Conservation (phyloP, 2,329 filamentous ascomycete genomes). For the Sporothrix euskadiensis region DNA sequence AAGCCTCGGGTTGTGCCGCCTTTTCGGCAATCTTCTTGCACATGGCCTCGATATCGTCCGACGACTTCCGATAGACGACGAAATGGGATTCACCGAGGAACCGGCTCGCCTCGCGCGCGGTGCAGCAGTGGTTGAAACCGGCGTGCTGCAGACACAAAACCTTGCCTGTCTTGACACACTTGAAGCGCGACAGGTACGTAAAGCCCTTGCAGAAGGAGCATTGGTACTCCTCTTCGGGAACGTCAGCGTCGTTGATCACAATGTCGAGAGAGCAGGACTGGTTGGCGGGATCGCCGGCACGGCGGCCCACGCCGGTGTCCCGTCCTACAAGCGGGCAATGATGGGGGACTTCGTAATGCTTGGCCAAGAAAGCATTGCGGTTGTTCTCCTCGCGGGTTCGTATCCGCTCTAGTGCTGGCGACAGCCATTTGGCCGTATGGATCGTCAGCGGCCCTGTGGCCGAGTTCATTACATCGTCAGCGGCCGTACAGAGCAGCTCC, state of each 20-base stretch:
- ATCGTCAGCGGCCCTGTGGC: conserved; percentile 60
- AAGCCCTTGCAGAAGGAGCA: conserved; percentile 92
- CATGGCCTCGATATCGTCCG: conserved; percentile 65
- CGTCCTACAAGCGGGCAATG: conserved; percentile 24
- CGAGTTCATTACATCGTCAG: conserved; percentile 67
- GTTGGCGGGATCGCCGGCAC: not conserved
- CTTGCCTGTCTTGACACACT: conserved; percentile 79
- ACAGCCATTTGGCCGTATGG: conserved; percentile 91
- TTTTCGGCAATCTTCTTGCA: conserved; percentile 82
- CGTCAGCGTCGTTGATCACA: conserved; percentile 68
- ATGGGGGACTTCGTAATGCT: conserved; percentile 4
- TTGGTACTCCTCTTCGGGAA: conserved; percentile 89
- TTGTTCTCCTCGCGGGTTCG: conserved; percentile 69
- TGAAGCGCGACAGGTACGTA: conserved; percentile 86
- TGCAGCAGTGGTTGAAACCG: conserved; percentile 78
- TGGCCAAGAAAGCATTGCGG: conserved; percentile 60
- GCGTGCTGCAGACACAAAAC: conserved; percentile 81
- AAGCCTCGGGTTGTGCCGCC: conserved; percentile 78
- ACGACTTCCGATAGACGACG: conserved; percentile 74
- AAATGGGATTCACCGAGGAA: conserved; percentile 69
- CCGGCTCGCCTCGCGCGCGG: conserved; percentile 64
- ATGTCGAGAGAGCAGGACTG: conserved; percentile 58
- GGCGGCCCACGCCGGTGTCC: conserved; percentile 38
- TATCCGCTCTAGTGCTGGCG: conserved; percentile 79
- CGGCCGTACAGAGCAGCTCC: conserved; percentile 87